A percentile compares a stretch with the other conserved stretches of the same genome.
These are phyloP conservation scores for Saturnispora quitensis DNA, from an alignment of 805 yeast species.

Conservation along the genomic window DNA sequence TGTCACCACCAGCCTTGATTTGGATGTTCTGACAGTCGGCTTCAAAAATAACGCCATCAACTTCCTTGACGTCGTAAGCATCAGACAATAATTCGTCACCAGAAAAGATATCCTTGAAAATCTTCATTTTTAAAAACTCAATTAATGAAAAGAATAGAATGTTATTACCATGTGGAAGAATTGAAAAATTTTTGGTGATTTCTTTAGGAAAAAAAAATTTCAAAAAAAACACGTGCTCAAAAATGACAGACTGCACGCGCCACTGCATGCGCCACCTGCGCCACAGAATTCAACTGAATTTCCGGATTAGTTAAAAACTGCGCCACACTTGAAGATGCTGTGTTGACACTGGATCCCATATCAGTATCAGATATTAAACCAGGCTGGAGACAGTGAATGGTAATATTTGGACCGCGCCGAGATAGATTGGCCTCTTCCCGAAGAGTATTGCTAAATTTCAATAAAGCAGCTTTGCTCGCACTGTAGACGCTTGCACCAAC, in stretches of 20 bases:
- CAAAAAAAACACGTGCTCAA: neutral
- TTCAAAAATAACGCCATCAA: slow-evolving; percentile 89
- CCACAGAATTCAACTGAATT: neutral
- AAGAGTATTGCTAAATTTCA: slow-evolving; percentile 50
- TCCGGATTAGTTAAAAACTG: neutral
- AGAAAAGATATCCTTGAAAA: slow-evolving; percentile 71
- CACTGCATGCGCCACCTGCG: slow-evolving; percentile 7
- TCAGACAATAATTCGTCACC: slow-evolving; percentile 96
- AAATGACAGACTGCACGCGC: slow-evolving; percentile 9
- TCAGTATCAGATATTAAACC: slow-evolving; percentile 60
- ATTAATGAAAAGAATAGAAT: neutral
- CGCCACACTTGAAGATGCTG: neutral
- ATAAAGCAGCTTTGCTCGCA: slow-evolving; percentile 63
- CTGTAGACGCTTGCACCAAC: slow-evolving; percentile 57
- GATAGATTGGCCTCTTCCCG: slow-evolving; percentile 42
- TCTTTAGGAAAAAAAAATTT: slow-evolving; percentile 4
- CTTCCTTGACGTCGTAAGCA: slow-evolving; percentile 85
- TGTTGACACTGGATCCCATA: slow-evolving; percentile 39
- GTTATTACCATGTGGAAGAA: slow-evolving; percentile 5
- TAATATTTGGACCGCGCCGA: slow-evolving; percentile 34
- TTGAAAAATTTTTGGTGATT: slow-evolving; percentile 8
- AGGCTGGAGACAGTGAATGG: slow-evolving; percentile 61
- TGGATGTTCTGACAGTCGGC: slow-evolving; percentile 92
- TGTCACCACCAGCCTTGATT: slow-evolving; percentile 76
- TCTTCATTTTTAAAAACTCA: slow-evolving; percentile 24